Conservation (phyloP, 305 asterid species). For the Galium porrigens region DNA sequence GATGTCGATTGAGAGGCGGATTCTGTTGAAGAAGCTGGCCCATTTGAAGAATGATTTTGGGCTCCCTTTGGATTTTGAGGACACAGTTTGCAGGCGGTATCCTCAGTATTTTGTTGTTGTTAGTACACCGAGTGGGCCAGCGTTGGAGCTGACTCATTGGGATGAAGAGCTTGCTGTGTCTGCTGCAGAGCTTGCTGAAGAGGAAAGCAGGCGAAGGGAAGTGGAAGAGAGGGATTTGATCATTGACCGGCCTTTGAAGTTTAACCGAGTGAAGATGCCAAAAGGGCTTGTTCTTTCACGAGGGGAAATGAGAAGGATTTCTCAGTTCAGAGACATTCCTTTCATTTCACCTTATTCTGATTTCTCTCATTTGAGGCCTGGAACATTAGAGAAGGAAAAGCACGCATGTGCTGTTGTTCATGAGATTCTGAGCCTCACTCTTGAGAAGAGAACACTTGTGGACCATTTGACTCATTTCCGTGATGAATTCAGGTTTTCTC, state of each 20-base stretch:
- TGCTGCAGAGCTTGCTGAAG: conserved; percentile 87
- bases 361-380: conserved; percentile 49
- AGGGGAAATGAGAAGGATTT: conserved; percentile 81
- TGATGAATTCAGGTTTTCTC: conserved; percentile 88
- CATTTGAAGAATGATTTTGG: conserved; percentile 81
- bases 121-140: conserved; percentile 62
- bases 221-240: conserved; percentile 61
- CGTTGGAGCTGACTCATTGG: conserved; percentile 79
- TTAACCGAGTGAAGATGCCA: conserved; percentile 64
- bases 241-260: conserved; percentile 58
- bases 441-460: conserved; percentile 84
- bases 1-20: conserved; percentile 83
- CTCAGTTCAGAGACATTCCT: conserved; percentile 64
- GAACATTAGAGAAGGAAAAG: conserved; percentile 61
- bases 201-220: conserved; percentile 51
- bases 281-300: conserved; percentile 71
- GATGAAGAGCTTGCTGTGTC: conserved; percentile 85
- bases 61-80: conserved; percentile 64
- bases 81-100: conserved; percentile 70
- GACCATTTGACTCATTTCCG: conserved; percentile 89
- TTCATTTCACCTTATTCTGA: conserved; percentile 69
- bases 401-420: conserved; percentile 79
- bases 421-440: conserved; percentile 77
- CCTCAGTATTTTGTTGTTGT: conserved; percentile 84
- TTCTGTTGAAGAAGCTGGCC: conserved; percentile 78